These are phyloP conservation scores for Saccharomycopsis oosterbeekiorum DNA, from an alignment of 805 yeast genomes.

Conservation along the genomic window DNA sequence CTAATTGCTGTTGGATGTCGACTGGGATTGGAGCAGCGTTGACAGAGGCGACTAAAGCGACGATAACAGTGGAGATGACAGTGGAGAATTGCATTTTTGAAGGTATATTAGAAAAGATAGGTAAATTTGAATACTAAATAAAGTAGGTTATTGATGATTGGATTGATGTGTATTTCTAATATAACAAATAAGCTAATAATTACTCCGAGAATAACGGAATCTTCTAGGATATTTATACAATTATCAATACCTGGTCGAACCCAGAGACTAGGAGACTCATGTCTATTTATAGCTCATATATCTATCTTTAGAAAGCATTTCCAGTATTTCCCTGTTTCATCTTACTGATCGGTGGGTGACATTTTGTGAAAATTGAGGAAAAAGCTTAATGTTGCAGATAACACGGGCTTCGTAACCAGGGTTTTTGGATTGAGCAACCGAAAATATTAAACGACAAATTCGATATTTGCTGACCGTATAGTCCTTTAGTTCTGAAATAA, in stretches of 20 bases:
- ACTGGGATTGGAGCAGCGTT: slow-evolving; percentile 19
- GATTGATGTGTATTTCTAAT: too few relatives aligned
- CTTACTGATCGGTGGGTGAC: neutral
- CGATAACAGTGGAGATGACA: slow-evolving; percentile 9
- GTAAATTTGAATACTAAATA: neutral
- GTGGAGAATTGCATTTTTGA: slow-evolving; percentile 17
- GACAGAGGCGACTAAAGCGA: slow-evolving; percentile 14
- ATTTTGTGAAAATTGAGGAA: neutral
- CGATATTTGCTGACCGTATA: too few relatives aligned
- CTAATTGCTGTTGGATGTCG: slow-evolving; percentile 12
- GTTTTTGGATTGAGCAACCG: too few relatives aligned
- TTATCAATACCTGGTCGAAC: neutral
- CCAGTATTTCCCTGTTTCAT: neutral
- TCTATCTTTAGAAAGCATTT: neutral
- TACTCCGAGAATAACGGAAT: neutral
- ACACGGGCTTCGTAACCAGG: too few relatives aligned
- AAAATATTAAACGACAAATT: too few relatives aligned
- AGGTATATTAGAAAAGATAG: neutral
- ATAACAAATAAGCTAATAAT: neutral
- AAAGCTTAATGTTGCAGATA: too few relatives aligned
- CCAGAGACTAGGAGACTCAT: neutral
- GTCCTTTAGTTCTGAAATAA: too few relatives aligned
- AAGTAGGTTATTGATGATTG: neutral
- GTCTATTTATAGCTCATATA: neutral
- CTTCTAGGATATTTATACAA: neutral